These are phyloP conservation scores for Lagenidium giganteum DNA, from an alignment of 352 stramenopile species.

Conservation along the genomic window DNA sequence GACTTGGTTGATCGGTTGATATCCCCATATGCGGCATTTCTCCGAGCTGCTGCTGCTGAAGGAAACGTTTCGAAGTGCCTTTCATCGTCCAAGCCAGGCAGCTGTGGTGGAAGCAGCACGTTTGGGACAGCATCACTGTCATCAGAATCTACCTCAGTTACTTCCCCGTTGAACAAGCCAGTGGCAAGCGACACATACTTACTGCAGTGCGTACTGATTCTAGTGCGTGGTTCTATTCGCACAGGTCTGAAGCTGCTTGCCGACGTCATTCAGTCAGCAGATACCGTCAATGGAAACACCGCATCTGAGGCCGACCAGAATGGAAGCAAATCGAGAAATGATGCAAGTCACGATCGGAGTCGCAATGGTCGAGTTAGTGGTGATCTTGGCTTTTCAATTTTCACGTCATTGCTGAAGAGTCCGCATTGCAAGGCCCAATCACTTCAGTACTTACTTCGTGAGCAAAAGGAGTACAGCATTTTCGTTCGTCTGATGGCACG, in stretches of 20 bases:
- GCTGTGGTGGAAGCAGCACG: no score
- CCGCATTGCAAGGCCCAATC: constrained; percentile 45
- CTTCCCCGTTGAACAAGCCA: neutral
- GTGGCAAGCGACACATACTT: constrained; percentile 24
- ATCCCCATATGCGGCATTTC: constrained; percentile 27
- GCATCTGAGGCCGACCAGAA: no score
- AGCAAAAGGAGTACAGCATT: constrained; percentile 66
- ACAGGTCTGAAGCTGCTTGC: constrained; percentile 64
- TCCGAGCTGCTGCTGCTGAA: constrained; percentile 29
- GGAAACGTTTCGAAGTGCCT: no score
- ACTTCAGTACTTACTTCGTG: constrained; percentile 42
- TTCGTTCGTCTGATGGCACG: constrained; percentile 68
- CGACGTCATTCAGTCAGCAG: constrained; percentile 56
- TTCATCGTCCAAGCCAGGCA: no score
- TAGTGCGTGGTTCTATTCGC: constrained; percentile 50
- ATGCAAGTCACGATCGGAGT: no score
- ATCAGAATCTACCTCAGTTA: constrained; percentile 22
- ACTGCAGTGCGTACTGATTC: constrained; percentile 51
- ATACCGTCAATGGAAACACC: no score
- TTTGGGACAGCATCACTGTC: no score
- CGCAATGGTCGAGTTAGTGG: no score
- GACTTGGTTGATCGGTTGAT: constrained; percentile 9
- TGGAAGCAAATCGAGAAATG: no score
- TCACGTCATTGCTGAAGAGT: constrained; percentile 37
- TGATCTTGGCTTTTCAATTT: constrained; percentile 42